Evolutionary conservation across 176 grass and related monocot species (phyloP).

Genomic region (Phragmites australis): DNA sequence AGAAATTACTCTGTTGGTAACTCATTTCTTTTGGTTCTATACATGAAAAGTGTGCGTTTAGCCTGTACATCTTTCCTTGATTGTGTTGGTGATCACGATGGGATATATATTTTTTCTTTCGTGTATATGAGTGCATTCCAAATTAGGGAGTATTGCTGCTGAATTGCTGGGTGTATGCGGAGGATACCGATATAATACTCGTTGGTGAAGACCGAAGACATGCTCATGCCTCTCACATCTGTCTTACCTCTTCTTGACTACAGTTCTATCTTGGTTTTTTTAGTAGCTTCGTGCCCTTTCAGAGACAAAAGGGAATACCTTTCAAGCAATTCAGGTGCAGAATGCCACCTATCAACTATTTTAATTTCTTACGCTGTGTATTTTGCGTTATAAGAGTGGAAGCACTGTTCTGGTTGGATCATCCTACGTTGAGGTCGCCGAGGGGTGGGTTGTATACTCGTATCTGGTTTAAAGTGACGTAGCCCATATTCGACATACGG

Average conservation of each 20-base stretch:
- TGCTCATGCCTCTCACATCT: background rate
- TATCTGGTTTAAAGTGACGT: background rate
- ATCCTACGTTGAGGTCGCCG: background rate
- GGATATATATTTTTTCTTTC: background rate
- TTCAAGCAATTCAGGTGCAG: background rate
- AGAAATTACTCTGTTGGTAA: conserved; percentile 40
- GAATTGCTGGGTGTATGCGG: conserved; percentile 12
- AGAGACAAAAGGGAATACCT: background rate
- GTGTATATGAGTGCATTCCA: conserved; percentile 23
- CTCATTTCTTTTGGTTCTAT: background rate
- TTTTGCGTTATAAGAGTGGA: background rate
- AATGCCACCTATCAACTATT: background rate
- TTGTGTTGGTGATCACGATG: conserved; percentile 20
- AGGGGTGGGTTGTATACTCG: background rate
- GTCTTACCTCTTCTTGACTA: background rate
- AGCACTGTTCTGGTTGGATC: background rate
- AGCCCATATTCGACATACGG: too few relatives aligned
- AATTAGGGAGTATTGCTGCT: conserved; percentile 14
- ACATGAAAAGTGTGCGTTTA: conserved; percentile 33
- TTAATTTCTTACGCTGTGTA: background rate
- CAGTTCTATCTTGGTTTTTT: background rate
- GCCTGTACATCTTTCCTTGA: conserved; percentile 39
- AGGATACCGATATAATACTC: conserved; percentile 12
- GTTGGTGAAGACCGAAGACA: background rate
- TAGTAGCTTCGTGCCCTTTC: background rate